Evolutionary conservation across 1,139 yeast genomes (phyloP).

Genomic region (Suhomyces kunorum): DNA sequence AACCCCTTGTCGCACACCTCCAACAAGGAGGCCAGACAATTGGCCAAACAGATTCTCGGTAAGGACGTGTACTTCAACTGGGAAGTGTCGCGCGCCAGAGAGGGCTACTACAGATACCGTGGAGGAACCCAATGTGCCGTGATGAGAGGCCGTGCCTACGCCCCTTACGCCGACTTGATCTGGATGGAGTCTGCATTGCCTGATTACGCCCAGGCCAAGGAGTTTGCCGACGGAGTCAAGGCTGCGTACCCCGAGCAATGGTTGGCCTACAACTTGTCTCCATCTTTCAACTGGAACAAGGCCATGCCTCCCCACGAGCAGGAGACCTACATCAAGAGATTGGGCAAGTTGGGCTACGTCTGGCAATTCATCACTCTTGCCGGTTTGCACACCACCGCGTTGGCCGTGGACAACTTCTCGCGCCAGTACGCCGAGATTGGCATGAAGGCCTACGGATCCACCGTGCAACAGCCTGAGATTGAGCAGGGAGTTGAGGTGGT

Average conservation of each 20-base stretch:
- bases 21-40: slow-evolving; percentile 73
- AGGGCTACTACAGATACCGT: slow-evolving; percentile 93
- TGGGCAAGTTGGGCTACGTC: slow-evolving; percentile 87
- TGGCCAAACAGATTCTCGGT: slow-evolving; percentile 78
- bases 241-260: slow-evolving; percentile 82
- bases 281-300: slow-evolving; percentile 96
- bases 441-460: slow-evolving; percentile 93
- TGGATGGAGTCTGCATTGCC: slow-evolving; percentile 99
- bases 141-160: slow-evolving; percentile 94
- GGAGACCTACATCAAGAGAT: slow-evolving; percentile 84
- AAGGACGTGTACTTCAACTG: slow-evolving; percentile 89
- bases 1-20: slow-evolving; percentile 77
- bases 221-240: slow-evolving; percentile 90
- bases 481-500: slow-evolving; percentile 91
- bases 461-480: slow-evolving; percentile 86
- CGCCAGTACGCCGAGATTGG: slow-evolving; percentile 78
- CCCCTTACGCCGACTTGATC: slow-evolving; percentile 92
- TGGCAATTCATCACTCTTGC: slow-evolving; percentile 99
- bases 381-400: slow-evolving; percentile 94
- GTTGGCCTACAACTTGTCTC: slow-evolving; percentile 95
- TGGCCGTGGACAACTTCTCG: slow-evolving; percentile 86
- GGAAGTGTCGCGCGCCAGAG: slow-evolving; percentile 95
- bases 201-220: slow-evolving; percentile 89
- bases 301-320: slow-evolving; percentile 90
- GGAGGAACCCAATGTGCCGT: slow-evolving; percentile 98